Evolutionary conservation across 139 green algal genomes (phyloP), one percentile per base, ranked within the genome.

Genomic region (Auxenochlorella pyrenoidosa): DNA sequence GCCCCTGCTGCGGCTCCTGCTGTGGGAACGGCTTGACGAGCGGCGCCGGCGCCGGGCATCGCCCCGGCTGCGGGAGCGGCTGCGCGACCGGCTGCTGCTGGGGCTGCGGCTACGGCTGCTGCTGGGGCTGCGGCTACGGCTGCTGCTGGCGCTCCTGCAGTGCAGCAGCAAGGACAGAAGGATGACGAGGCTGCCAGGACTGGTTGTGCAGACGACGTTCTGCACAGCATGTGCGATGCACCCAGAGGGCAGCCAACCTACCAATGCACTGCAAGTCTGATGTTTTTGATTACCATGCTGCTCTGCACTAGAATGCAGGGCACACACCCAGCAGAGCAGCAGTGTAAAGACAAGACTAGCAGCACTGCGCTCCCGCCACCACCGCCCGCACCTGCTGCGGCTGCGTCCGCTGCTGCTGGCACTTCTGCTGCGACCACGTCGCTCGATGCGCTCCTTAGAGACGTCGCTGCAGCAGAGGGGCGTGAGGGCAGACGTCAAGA

Each of bases 101-200:
- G 81, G 41, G 22, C 81, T 86, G 36, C 81, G 54, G 22, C 22
- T 43, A 30, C 81, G 32, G 43, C 81, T 78, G 65, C 81, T 65
- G 81, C 81, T 78, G 41, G 81, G 41, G 22, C 81, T 86, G 36
- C 81, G 54, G 22, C 22, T 43, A 30, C 81, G 59, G 60, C 79
- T 85, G 79, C 79, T 76, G 79, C 79, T 85, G 22, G 36, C 13
- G 30, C 60, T 34, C 16, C 79, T 85, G 79, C 79, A 51, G 5
- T 3, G 70, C 66, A 73, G 13, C 63, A 71, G 68, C 5, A n/a
- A 5, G 8, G 34, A 44, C 28, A 1, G 34, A 47, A 47, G 34
- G 36, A 21, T 6, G 6, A 6, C 8, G 12, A 12, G 47, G 47
- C 8, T 58, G 47, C 47, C 12, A 18, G 47, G 6, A 18, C 12